Percentiles rank a stretch among this genome's conserved stretches.
Evolutionary conservation across 805 yeast species (phyloP).

Genomic region (Cyberlindnera maclurae): DNA sequence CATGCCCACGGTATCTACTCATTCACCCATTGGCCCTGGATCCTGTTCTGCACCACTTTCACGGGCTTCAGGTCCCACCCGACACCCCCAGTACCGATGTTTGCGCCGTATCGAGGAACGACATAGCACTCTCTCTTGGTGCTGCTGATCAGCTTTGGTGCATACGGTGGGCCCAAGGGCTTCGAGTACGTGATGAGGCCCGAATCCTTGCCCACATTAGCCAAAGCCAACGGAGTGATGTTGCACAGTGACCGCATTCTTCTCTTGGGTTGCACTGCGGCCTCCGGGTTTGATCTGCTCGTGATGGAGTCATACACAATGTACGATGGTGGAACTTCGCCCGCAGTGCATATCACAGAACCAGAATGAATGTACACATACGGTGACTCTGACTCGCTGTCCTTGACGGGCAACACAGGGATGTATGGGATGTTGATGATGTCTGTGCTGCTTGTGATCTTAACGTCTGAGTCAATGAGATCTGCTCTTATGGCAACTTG

Average conservation of each 20-base stretch:
- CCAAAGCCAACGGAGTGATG: constrained; percentile 63
- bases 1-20: constrained; percentile 18
- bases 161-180: constrained; percentile 87
- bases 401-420: constrained; percentile 38
- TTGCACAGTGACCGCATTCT: constrained; percentile 76
- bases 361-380: constrained; percentile 75
- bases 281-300: constrained; percentile 40
- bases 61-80: constrained; percentile 90
- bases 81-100: constrained; percentile 71
- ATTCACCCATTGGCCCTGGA: constrained; percentile 59
- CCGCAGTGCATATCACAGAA: constrained; percentile 53
- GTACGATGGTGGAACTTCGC: constrained; percentile 72
- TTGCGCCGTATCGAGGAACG: constrained; percentile 83
- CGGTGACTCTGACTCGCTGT: constrained; percentile 36
- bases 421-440: constrained; percentile 59
- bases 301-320: constrained; percentile 68
- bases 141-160: constrained; percentile 60
- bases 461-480: constrained; percentile 53
- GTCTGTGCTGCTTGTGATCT: constrained; percentile 48
- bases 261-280: constrained; percentile 36
- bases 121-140: constrained; percentile 82
- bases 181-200: constrained; percentile 78
- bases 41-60: constrained; percentile 65
- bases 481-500: constrained; percentile 86
- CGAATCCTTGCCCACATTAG: constrained; percentile 69